Evolutionary conservation across 345 rosid genomes (phyloP), one percentile per base, ranked within the genome.

Genomic region (Dipteronia sinensis): DNA sequence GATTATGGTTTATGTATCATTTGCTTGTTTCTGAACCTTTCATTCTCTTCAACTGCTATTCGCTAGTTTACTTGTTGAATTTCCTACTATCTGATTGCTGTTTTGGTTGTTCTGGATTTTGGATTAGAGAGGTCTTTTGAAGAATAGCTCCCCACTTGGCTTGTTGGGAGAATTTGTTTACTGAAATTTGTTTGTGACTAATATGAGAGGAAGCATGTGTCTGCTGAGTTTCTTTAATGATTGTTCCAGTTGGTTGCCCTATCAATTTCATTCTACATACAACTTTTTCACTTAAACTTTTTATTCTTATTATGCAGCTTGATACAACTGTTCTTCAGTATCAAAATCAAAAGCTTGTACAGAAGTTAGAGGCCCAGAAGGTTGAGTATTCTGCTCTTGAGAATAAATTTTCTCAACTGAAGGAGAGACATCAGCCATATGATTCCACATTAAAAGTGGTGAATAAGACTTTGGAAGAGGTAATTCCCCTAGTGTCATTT

Each of bases 281-380:
- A 51, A 19, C 59, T 56, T 29, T 20, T 42, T 70, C 27, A 46
- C 46, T 69, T 67, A 65, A 59, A 25, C 76, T 82, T 76, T 15
- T 80, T 49, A 17, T 42, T 20, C 34, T 69, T 75, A n/a, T 76
- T 47, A 59, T 83, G 77, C 85, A 96, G 99, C 91, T 85, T 82
- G 93, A 88, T 87, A 74, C 94, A 22, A 82, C 88, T 22, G 98
- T 96, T 71, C 89, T 94, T 83, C 98, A 92, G 80, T 92, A 79
- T 82, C 93, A 94, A 82, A 96, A 96, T 82, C 95, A 91, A 59
- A 90, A 96, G 93, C 92, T 96, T 65, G 77, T 89, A 58, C 94
- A 94, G 77, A 93, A 90, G 72, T 71, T 94, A 82, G 99, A 94
- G 83, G 87, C 88, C 64, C 97, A 92, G 82, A 95, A 92, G 83